Base-by-base conservation (phyloP, 2,329 filamentous ascomycete species). In the Alternaria sp. region DNA sequence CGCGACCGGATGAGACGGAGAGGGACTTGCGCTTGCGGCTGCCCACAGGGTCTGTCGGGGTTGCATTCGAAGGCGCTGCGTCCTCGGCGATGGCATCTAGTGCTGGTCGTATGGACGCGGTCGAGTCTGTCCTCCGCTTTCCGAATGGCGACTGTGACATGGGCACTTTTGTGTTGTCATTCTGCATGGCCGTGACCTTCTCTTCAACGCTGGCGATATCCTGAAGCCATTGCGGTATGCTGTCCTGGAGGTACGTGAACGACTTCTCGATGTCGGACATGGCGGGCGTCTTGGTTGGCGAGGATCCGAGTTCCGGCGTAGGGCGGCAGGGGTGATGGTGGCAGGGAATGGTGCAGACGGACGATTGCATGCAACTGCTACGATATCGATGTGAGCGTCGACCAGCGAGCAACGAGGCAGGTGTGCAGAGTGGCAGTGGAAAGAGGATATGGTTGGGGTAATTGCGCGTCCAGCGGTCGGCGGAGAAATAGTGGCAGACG, bases 11-110 rank as follows among this genome's bases (percentile, higher is more conserved):
- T 7, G 72, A 65, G 22, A 79, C 67, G 4, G 82, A 83, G 1
- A 74, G 70, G 7, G 80, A 78, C 70, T 83, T 83, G 41, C 81
- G 76, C 69, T 84, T 83, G 46, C 73, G 71, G 16, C 62, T 73
- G 3, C 62, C 59, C 6, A 65, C 38, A 28, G 63, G 68, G 36
- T 66, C 66, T 41, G 65, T 42, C 20, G 70, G 66, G 41, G 66
- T 54, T 38, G 54, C 52, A 14, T 60, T 65, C 4, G 66, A 62
- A 8, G 61, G 53, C n/a, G 52, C 57, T 30, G 49, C 47, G n/a
- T 69, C 67, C 54, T 74, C 69, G 43, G 59, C 56, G 20, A 72
- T 65, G 28, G 63, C 65, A 20, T 68, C 65, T n/a, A 76, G 58
- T 39, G 16, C 65, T 11, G 54, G 63, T 46, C 72, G 67, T 65